These are phyloP conservation scores for Aureobasidium uvarum DNA, from an alignment of 2,329 filamentous ascomycete genomes.

Conservation along the genomic window DNA sequence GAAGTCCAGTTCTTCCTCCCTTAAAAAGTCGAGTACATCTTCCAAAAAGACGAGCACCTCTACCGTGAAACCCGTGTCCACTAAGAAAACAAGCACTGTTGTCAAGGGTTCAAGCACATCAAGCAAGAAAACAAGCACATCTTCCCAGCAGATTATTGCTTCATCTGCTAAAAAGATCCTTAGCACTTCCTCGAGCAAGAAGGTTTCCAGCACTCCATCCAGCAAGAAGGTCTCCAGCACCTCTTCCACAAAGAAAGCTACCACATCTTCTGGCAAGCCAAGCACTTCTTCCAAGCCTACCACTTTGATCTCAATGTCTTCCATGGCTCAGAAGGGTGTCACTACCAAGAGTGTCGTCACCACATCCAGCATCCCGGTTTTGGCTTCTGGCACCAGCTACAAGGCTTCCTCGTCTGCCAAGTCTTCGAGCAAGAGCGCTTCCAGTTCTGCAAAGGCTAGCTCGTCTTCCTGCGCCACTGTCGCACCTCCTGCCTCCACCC, in stretches of 20 bases:
- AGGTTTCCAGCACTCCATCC: background rate
- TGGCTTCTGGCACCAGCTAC: background rate
- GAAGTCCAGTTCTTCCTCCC: slow-evolving; percentile 20
- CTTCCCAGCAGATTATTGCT: slow-evolving; percentile 21
- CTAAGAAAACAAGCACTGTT: slow-evolving; percentile 1
- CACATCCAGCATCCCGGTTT: background rate
- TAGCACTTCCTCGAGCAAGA: slow-evolving; percentile 1
- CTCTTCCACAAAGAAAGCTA: background rate
- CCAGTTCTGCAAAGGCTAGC: slow-evolving; percentile 17
- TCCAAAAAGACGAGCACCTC: slow-evolving; percentile 21
- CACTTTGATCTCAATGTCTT: slow-evolving; percentile 4
- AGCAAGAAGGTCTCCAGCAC: background rate
- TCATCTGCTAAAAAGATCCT: background rate
- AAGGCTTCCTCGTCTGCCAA: background rate
- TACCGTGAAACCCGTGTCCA: background rate
- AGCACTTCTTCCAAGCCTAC: background rate
- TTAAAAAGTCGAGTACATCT: slow-evolving; percentile 16
- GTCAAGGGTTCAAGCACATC: background rate
- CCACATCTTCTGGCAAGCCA: background rate
- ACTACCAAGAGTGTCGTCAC: slow-evolving; percentile 3
- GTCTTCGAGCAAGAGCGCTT: slow-evolving; percentile 8
- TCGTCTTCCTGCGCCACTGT: slow-evolving; percentile 25
- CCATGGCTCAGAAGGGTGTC: background rate
- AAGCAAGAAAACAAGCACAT: slow-evolving; percentile 14
- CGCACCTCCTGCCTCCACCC: slow-evolving; percentile 32